Base-by-base conservation (phyloP, 208 protist genomes). In the Zelonia costaricensis region DNA sequence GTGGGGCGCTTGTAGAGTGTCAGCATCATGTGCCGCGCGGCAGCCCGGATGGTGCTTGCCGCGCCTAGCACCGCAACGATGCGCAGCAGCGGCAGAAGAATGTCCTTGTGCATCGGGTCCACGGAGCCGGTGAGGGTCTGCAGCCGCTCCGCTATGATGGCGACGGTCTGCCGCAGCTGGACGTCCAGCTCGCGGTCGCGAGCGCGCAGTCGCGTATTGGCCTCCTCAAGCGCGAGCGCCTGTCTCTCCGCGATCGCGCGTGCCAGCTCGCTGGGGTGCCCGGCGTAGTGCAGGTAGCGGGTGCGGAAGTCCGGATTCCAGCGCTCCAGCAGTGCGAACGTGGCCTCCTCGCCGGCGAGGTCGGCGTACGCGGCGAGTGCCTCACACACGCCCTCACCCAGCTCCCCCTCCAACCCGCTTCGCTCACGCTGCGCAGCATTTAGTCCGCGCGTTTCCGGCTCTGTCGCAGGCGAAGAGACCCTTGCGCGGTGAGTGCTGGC, bases 41-140 rank as follows among this genome's bases (percentile, higher is more conserved):
- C 57, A 9, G 73, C 71, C 31, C 76, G 71, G 22, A 49, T 43
- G 12, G 57, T 59, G 45, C 61, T 78, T 27, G 62, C 79, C 9
- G 48, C 25, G 55, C 71, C 74, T 8, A 74, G 48, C 2, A 78
- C 52, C 10, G 80, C 79, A 27, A 74, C 61, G 13, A 67, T 65
- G 15, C 68, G 55, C 54, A 90, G 70, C 25, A 93, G 62, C 30
- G 82, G 86, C 46, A 90, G 74, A 4, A 93, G 66, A 10, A 76
- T 63, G 43, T 87, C 80, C 42, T 79, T 82, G 27, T 61, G 70
- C 63, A 79, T 74, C 0, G 86, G 77, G 47, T 90, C 82, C 3
- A 86, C 63, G 4, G 78, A 58, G 46, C 54, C 57, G 31, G 82
- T 58, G 12, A 90, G 62, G 10, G 52, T 71, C 16, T 80, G 77